phyloP scores from a whole-genome alignment of 2,329 filamentous ascomycete species.

The Delphinella strobiligena region DNA sequence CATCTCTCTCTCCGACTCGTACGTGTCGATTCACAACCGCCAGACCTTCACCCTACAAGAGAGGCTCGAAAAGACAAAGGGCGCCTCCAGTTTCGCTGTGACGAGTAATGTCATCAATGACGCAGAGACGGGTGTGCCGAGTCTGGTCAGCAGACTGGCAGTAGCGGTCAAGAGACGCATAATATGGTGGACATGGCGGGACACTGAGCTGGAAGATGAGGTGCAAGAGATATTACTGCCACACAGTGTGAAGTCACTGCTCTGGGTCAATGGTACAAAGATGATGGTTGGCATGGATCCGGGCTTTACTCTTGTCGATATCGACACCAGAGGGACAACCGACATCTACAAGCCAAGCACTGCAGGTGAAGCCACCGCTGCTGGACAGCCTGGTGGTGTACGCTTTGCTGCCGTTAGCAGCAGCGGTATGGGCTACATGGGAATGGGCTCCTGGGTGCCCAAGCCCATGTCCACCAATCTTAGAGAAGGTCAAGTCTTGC shows the following conservation, averaged over 20 bases:
- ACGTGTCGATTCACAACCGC: slow-evolving; percentile 81
- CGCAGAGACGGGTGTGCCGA: slow-evolving; percentile 70
- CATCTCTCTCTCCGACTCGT: slow-evolving; percentile 79
- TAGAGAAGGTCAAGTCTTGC: slow-evolving; percentile 68
- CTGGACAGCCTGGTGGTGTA: slow-evolving; percentile 49
- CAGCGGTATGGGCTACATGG: slow-evolving; percentile 93
- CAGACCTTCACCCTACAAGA: slow-evolving; percentile 74
- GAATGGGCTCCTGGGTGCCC: slow-evolving; percentile 80
- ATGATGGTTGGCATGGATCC: slow-evolving; percentile 84
- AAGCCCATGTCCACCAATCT: slow-evolving; percentile 79
- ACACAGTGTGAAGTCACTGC: slow-evolving; percentile 76
- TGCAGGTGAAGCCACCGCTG: slow-evolving; percentile 45
- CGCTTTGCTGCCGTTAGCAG: slow-evolving; percentile 75
- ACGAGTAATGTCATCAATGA: slow-evolving; percentile 95
- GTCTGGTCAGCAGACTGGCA: slow-evolving; percentile 82
- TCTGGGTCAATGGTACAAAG: slow-evolving; percentile 80
- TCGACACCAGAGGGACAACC: slow-evolving; percentile 58
- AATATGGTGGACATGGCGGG: slow-evolving; percentile 89
- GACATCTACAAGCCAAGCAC: slow-evolving; percentile 71
- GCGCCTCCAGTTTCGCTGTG: slow-evolving; percentile 80
- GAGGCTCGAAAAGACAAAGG: slow-evolving; percentile 69
- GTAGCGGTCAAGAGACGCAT: slow-evolving; percentile 88
- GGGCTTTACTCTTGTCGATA: slow-evolving; percentile 81
- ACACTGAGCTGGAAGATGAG: slow-evolving; percentile 71
- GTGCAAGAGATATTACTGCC: slow-evolving; percentile 66